A percentile compares a stretch with the other conserved stretches of the same genome.
Evolutionary conservation across 139 green algal species (phyloP).

Genomic region (Eudorina sp.): DNA sequence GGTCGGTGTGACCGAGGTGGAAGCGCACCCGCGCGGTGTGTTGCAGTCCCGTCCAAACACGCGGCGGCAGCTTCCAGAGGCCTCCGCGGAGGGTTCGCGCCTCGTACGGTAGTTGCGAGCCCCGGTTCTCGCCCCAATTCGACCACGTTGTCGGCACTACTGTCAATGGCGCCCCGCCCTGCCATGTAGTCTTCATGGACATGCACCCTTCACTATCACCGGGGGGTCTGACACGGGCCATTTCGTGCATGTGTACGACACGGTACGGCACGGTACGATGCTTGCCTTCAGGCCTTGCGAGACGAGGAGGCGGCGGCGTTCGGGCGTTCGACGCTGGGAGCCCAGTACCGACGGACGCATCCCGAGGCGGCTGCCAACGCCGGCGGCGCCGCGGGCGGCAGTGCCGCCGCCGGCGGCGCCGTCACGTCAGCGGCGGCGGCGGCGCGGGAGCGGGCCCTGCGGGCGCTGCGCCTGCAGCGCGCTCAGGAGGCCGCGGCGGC

Average conservation of each 20-base stretch:
- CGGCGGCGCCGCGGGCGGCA: background rate
- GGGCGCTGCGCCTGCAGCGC: constrained; percentile 1
- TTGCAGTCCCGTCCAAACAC: too few relatives aligned
- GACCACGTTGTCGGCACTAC: too few relatives aligned
- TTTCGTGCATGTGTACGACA: background rate
- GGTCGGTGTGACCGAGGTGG: too few relatives aligned
- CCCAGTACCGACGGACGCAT: background rate
- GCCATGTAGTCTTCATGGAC: too few relatives aligned
- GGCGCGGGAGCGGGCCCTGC: constrained; percentile 25
- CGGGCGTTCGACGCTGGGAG: background rate
- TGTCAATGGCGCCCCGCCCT: background rate
- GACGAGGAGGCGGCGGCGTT: background rate
- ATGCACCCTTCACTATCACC: background rate
- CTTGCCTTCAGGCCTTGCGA: background rate
- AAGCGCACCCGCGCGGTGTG: too few relatives aligned
- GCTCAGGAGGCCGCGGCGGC: constrained; percentile 11
- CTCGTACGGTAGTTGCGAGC: too few relatives aligned
- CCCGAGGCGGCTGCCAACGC: background rate
- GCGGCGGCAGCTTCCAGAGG: background rate
- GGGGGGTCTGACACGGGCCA: too few relatives aligned
- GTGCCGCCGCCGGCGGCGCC: background rate
- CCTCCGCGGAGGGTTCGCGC: too few relatives aligned
- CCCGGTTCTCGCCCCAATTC: too few relatives aligned
- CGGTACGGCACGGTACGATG: background rate
- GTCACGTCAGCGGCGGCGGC: background rate